Base-by-base conservation (phyloP, 2,329 filamentous ascomycete genomes). In the Ophiostoma tasmaniense region DNA sequence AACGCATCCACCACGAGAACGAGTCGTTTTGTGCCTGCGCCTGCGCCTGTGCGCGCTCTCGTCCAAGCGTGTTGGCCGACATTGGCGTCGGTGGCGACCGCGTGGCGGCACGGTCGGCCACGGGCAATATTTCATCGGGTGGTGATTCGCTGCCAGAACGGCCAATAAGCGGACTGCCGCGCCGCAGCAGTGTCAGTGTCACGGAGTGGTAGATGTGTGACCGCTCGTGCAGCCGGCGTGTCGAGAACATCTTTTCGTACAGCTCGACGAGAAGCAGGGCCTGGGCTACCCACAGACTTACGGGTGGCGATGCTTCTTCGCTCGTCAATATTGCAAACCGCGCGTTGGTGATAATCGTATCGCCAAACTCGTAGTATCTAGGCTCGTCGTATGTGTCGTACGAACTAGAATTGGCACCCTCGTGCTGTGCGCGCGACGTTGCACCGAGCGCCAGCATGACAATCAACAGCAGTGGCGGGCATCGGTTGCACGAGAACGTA, bases 201-300 rank as follows among this genome's bases (percentile, higher is more conserved):
- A 91, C 92, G 4, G 91, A 89, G 75, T 97, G 93, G 75, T 96
- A 93, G 50, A 96, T 95, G 74, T 97, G 92, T 0, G 92, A 91
- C 73, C 93, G 84, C 77, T 97, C 93, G 77, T 97, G 93, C 33
- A 97, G 81, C 20, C 87, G 85, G 59, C 92, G 85, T 0, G 91
- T 93, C 1, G 91, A 92, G 76, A 91, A 95, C 85, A 96, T 90
- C 82, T 96, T 97, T 79, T 97, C 93, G 74, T 94, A 96, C 4
- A 93, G 86, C 76, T 97, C 93, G 1, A 97, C 81, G 3, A 97
- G 81, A 1, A 97, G 79, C 62, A 96, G 80, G 0, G 92, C 89
- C 76, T 97, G 93, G 72, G 95, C 94, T 0, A 95, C 89, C 91
- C 92, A 96, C 2, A 97, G 80, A 73, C 91, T 91, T 0, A 92